Evolutionary conservation across 192 early-diverging fungal species (phyloP).

Genomic region (Chytriomyces hyalinus): DNA sequence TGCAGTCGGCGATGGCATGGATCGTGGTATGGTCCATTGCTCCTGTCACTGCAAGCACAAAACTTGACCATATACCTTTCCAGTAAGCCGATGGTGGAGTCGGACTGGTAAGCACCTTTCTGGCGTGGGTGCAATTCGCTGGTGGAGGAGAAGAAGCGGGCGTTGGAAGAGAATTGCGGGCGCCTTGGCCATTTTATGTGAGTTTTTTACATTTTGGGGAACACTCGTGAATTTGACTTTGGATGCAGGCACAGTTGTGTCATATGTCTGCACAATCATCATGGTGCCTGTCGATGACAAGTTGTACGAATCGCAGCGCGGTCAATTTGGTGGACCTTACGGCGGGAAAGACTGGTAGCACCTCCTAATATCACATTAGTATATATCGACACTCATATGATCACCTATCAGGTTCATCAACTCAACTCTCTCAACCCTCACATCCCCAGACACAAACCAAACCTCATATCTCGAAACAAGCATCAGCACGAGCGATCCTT

Average conservation of each 20-base stretch:
- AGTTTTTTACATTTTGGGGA: neutral
- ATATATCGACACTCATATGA: neutral
- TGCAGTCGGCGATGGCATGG: neutral
- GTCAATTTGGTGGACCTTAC: conserved; percentile 34
- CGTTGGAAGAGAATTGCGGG: conserved; percentile 22
- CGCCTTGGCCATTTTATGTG: conserved; percentile 26
- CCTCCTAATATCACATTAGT: neutral
- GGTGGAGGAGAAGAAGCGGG: conserved; percentile 34
- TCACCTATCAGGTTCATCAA: conserved; percentile 18
- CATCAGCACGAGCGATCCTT: no score
- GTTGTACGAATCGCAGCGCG: conserved; percentile 32
- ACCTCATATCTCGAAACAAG: neutral
- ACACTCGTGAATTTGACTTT: neutral
- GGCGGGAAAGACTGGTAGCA: conserved; percentile 19
- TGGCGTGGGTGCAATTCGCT: conserved; percentile 21
- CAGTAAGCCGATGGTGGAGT: conserved; percentile 16
- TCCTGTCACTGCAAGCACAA: no score
- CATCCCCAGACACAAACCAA: neutral
- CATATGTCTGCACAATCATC: conserved; percentile 20
- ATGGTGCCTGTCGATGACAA: conserved; percentile 34
- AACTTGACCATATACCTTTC: neutral
- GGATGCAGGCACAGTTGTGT: neutral
- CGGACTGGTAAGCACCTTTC: conserved; percentile 2
- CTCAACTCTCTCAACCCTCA: neutral
- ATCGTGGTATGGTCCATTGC: neutral